These are phyloP conservation scores for Fragilariopsis cylindrus DNA, from an alignment of 108 stramenopile species.

Conservation along the genomic window DNA sequence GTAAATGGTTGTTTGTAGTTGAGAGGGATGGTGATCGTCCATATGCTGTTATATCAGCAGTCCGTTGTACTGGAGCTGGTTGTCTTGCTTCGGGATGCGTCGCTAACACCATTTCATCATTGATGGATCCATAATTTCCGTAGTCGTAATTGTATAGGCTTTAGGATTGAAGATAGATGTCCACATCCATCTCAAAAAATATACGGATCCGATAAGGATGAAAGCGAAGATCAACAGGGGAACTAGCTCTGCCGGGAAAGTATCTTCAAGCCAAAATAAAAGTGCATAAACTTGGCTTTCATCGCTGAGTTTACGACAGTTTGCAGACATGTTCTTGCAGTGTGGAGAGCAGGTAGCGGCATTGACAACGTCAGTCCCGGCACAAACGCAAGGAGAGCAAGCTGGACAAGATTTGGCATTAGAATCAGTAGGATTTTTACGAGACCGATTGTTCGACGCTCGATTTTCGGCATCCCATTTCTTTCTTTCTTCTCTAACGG, in stretches of 20 bases:
- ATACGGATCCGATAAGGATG: constrained; percentile 3
- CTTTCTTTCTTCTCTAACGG: constrained; percentile 54
- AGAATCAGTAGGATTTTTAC: constrained; percentile 1
- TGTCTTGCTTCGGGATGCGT: constrained; percentile 7
- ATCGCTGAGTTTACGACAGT: constrained; percentile 30
- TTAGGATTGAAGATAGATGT: constrained; percentile 25
- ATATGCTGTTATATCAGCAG: background rate
- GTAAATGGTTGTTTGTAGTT: background rate
- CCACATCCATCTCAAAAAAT: constrained; percentile 6
- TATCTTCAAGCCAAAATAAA: constrained; percentile 28
- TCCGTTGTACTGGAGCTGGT: background rate
- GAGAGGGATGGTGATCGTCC: constrained; percentile 24
- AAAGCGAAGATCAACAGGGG: constrained; percentile 12
- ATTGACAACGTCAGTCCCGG: constrained; percentile 9
- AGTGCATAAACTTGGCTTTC: constrained; percentile 20
- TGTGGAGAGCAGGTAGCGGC: constrained; percentile 16
- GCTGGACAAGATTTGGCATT: constrained; percentile 27
- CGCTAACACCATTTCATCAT: constrained; percentile 17
- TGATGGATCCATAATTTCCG: constrained; percentile 9
- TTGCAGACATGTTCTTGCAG: constrained; percentile 25
- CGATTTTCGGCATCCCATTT: constrained; percentile 36
- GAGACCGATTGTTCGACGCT: constrained; percentile 2
- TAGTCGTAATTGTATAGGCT: constrained; percentile 19
- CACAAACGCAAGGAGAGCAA: constrained; percentile 36
- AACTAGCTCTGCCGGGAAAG: constrained; percentile 17